Conservation (phyloP, 2,329 filamentous ascomycete genomes). For the Epichloe sibirici region DNA sequence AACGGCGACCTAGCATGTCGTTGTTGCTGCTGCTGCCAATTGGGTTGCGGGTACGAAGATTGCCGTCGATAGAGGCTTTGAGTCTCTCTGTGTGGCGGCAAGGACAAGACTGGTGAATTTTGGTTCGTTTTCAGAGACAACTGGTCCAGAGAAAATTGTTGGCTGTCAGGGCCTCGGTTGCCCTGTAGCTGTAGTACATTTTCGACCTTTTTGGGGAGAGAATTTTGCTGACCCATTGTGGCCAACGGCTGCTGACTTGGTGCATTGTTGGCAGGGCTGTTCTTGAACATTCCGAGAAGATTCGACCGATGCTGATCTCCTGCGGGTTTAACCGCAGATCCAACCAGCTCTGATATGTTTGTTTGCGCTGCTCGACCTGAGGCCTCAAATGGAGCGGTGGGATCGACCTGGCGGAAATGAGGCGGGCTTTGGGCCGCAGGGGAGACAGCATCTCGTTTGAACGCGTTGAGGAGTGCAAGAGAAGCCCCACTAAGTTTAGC, state of each 20-base stretch:
- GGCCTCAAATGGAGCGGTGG: neutral
- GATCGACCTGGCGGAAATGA: neutral
- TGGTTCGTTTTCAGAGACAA: slow-evolving; percentile 11
- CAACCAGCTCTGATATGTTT: slow-evolving; percentile 17
- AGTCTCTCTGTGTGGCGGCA: slow-evolving; percentile 6
- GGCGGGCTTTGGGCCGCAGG: neutral
- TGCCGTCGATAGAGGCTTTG: slow-evolving; percentile 5
- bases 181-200: neutral
- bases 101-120: slow-evolving; percentile 8
- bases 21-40: neutral
- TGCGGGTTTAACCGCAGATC: slow-evolving; percentile 13
- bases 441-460: slow-evolving; percentile 21
- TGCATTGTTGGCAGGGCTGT: slow-evolving; percentile 12
- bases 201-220: neutral
- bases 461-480: slow-evolving; percentile 31
- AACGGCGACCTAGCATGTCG: slow-evolving; percentile 1
- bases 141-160: slow-evolving; percentile 10
- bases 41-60: slow-evolving; percentile 4
- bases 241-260: neutral
- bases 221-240: neutral
- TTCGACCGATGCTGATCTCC: slow-evolving; percentile 31
- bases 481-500: slow-evolving; percentile 28
- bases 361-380: neutral
- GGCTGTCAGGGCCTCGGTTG: neutral
- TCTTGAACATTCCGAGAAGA: slow-evolving; percentile 43